Percentiles rank a stretch among this genome's conserved stretches.
Evolutionary conservation across 177 flowering plant species (phyloP).

Genomic region (Vitis hybrid): DNA sequence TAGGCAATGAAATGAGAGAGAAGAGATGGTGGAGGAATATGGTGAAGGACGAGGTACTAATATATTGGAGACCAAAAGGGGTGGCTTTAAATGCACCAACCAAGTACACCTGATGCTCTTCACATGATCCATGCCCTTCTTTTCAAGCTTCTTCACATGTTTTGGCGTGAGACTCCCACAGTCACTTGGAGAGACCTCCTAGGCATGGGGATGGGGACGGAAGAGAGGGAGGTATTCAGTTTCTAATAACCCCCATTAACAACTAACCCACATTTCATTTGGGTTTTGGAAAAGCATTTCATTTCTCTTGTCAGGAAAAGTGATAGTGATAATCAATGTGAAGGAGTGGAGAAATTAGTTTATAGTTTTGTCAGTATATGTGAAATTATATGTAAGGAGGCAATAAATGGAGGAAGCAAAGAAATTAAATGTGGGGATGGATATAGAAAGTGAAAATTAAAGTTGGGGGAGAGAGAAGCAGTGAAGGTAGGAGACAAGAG

Average conservation of each 20-base stretch:
- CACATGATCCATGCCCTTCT: conserved; percentile 64
- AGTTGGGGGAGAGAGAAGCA: background rate
- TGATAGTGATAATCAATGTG: too few species aligned
- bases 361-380: too few species aligned
- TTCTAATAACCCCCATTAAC: too few species aligned
- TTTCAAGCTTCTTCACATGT: conserved; percentile 41
- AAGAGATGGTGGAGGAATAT: background rate
- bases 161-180: conserved; percentile 12
- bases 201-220: background rate
- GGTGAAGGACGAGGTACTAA: background rate
- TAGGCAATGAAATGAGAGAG: background rate
- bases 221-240: too few species aligned
- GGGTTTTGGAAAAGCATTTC: too few species aligned
- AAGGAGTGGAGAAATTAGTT: too few species aligned
- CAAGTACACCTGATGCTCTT: conserved; percentile 30
- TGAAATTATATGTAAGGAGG: too few species aligned
- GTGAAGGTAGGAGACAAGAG: background rate
- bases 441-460: too few species aligned
- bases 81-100: conserved; percentile 36
- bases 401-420: too few species aligned
- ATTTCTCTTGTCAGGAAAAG: too few species aligned
- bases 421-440: too few species aligned
- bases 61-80: conserved; percentile 5
- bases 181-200: background rate
- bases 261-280: too few species aligned